Base-by-base conservation (phyloP, 805 yeast genomes). In the Kuraishia capsulata region DNA sequence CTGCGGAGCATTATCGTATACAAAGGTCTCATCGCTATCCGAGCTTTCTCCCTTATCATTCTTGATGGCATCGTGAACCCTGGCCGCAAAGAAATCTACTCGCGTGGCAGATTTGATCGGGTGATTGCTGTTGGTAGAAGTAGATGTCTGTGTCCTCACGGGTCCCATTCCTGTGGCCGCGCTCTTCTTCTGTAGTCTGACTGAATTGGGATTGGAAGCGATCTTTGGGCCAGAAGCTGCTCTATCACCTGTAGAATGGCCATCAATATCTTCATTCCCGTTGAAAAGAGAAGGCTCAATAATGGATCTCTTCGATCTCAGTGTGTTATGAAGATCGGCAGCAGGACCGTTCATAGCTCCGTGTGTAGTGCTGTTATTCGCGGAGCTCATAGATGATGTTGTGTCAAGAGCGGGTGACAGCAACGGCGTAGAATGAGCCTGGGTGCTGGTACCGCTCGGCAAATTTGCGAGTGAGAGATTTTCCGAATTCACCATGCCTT, bases 21-120 rank as follows among this genome's bases (percentile, higher is more conserved):
- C 96, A 67, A 92, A 90, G 2, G 95, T 87, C 56, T 92, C 98
- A 48, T 89, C 96, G 20, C 88, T 78, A 55, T 89, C 97, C 25
- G 89, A 80, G 14, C 49, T 47, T 25, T 51, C 50, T 30, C 83
- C 77, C 43, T 83, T 86, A 33, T 77, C 89, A 49, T 87, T 96
- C 45, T 83, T 95, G 3, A 90, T 94, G 1, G 97, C 97, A 40
- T 87, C 81, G 6, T 96, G 97, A 43, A 92, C 67, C 49, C 82
- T 84, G 0, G 97, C 97, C 8, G 97, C 97, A 58, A 92, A 92
- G 43, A 87, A 76, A 52, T 89, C 97, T 0, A 96, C 92, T 52
- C 88, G 73, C 5, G 95, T 78, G 3, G 86, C 73, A 4, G 61
- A 60, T 44, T 69, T 73, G 43, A 73, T 76, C 38, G 71, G 46